phyloP scores from a whole-genome alignment of 2,329 filamentous ascomycete species.

The Fusarium zealandicum region DNA sequence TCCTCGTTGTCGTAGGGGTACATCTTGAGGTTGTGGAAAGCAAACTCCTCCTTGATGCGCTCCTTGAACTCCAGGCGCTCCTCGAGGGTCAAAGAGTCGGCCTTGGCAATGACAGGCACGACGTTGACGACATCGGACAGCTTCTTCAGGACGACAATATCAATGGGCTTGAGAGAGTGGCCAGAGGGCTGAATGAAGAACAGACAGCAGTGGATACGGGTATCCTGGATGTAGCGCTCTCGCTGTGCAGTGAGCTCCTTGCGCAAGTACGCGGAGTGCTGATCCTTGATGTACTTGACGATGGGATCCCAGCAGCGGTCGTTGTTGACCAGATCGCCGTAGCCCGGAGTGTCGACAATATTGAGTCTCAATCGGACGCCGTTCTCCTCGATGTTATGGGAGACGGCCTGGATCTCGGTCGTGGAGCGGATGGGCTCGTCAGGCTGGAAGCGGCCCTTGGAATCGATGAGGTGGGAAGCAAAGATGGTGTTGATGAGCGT shows the following conservation, averaged over 20 bases:
- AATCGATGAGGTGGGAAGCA: conserved; percentile 98
- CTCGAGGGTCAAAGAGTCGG: conserved; percentile 93
- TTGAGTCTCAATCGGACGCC: conserved; percentile 96
- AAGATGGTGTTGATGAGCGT: conserved; percentile 99
- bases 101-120: conserved; percentile 98
- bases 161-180: conserved; percentile 97
- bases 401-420: conserved; percentile 97
- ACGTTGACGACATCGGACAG: conserved; percentile 99
- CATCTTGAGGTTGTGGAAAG: conserved; percentile 99
- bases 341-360: conserved; percentile 98
- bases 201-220: conserved; percentile 97
- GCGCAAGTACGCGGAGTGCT: conserved; percentile 98
- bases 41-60: conserved; percentile 98
- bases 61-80: conserved; percentile 98
- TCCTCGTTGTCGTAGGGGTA: conserved; percentile 99
- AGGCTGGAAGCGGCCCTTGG: conserved; percentile 91
- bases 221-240: conserved; percentile 99
- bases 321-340: conserved; percentile 99
- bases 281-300: conserved; percentile 99
- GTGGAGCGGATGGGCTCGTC: conserved; percentile 94
- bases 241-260: conserved; percentile 99
- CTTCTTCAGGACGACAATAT: conserved; percentile 99
- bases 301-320: conserved; percentile 99
- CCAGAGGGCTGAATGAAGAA: conserved; percentile 99
- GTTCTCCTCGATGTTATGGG: conserved; percentile 99